Conservation (phyloP, 192 early-diverging fungal species). For the Coemansia sp. region DNA sequence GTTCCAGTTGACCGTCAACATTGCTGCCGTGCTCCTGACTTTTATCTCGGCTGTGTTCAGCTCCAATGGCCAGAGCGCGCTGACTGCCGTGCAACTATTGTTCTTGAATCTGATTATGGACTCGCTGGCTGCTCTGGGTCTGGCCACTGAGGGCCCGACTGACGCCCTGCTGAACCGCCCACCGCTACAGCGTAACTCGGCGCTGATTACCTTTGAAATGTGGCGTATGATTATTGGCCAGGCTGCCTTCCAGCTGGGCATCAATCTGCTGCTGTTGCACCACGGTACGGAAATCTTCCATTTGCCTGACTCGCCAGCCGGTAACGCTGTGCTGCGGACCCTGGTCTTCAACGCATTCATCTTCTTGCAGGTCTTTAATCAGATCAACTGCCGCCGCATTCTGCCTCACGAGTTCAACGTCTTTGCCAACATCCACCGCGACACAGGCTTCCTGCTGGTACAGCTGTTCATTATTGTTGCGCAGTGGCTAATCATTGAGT, state of each 20-base stretch:
- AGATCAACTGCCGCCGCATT: conserved; percentile 88
- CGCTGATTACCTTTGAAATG: conserved; percentile 86
- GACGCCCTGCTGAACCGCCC: conserved; percentile 77
- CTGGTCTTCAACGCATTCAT: conserved; percentile 94
- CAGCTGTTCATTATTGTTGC: conserved; percentile 67
- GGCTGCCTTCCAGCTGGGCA: conserved; percentile 82
- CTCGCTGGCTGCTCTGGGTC: conserved; percentile 86
- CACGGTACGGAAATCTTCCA: conserved; percentile 65
- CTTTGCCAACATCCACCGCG: conserved; percentile 79
- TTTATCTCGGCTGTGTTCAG: conserved; percentile 68
- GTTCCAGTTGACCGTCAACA: conserved; percentile 84
- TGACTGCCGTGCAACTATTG: conserved; percentile 88
- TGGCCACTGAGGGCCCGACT: conserved; percentile 88
- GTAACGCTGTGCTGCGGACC: conserved; percentile 62
- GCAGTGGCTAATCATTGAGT: conserved; percentile 85
- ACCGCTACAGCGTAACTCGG: conserved; percentile 72
- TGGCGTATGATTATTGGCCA: conserved; percentile 91
- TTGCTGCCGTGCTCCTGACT: conserved; percentile 72
- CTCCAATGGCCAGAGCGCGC: conserved; percentile 66
- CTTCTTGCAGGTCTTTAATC: conserved; percentile 93
- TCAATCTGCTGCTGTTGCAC: conserved; percentile 65
- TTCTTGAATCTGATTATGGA: conserved; percentile 98
- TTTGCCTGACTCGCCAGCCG: conserved; percentile 33
- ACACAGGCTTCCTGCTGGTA: conserved; percentile 80
- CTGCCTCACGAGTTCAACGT: conserved; percentile 71